phyloP scores from a whole-genome alignment of 371 early-diverging fungal species.

The Cokeromyces recurvatus region DNA sequence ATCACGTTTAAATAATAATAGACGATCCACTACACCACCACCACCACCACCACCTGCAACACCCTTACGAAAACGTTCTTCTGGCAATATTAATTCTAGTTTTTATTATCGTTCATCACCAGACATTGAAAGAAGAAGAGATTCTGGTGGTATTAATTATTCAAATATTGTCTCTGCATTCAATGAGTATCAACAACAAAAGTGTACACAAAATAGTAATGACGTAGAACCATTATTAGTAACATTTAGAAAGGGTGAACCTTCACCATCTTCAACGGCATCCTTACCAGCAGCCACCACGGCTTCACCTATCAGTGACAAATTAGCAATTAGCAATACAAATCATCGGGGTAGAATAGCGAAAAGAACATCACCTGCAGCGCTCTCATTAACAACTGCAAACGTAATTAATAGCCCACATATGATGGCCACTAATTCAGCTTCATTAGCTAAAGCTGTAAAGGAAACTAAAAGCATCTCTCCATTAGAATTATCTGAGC shows the following conservation, averaged over 20 bases:
- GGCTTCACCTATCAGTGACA: neutral
- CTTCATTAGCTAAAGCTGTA: neutral
- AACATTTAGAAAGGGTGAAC: neutral
- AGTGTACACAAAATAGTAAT: neutral
- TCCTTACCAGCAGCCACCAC: neutral
- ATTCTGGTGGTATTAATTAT: slow-evolving; percentile 7
- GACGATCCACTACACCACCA: neutral
- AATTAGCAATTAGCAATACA: neutral
- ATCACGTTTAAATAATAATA: neutral
- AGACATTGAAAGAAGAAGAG: neutral
- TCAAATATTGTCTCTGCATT: neutral
- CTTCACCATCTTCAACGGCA: neutral
- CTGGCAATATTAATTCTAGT: slow-evolving; percentile 5
- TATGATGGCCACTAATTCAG: neutral
- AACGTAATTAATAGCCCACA: slow-evolving; percentile 7
- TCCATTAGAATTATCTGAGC: slow-evolving; percentile 5
- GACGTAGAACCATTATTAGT: neutral
- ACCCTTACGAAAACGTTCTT: slow-evolving; percentile 7
- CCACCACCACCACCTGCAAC: neutral
- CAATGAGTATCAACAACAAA: slow-evolving; percentile 3
- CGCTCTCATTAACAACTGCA: slow-evolving; percentile 1
- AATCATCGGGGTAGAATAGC: slow-evolving; percentile 7
- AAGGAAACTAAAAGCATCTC: slow-evolving; percentile 5
- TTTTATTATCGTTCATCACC: neutral
- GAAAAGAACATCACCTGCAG: slow-evolving; percentile 9